Evolutionary conservation across 2,329 filamentous ascomycete species (phyloP).

Genomic region (Lecanicillium sp.): DNA sequence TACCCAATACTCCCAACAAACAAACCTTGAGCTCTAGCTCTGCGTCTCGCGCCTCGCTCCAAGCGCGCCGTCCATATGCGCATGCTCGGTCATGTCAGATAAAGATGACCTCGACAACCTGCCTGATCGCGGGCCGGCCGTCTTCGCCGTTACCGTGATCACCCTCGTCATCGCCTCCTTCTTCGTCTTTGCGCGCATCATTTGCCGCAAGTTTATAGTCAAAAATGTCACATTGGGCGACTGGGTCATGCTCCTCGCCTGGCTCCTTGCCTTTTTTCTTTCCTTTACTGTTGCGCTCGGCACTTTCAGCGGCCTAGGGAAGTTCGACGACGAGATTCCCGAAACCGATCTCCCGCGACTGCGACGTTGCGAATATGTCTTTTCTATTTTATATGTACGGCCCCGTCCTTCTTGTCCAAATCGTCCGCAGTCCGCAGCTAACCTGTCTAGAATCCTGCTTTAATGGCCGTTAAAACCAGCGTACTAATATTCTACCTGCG

Average conservation of each 20-base stretch:
- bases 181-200: constrained; percentile 69
- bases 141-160: constrained; percentile 64
- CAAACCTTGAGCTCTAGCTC: too few species aligned
- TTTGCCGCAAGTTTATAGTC: constrained; percentile 69
- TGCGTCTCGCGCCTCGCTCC: too few species aligned
- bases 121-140: constrained; percentile 50
- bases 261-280: constrained; percentile 64
- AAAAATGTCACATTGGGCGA: constrained; percentile 69
- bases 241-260: constrained; percentile 73
- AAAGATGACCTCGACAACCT: too few species aligned
- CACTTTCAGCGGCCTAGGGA: constrained; percentile 60
- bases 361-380: constrained; percentile 56
- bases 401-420: not conserved
- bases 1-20: too few species aligned
- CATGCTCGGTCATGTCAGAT: too few species aligned
- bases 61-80: too few species aligned
- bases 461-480: constrained; percentile 91
- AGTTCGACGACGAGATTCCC: constrained; percentile 56
- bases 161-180: constrained; percentile 64
- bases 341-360: constrained; percentile 43
- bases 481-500: constrained; percentile 86
- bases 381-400: constrained; percentile 56
- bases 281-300: constrained; percentile 62
- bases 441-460: constrained; percentile 66
- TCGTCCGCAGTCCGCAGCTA: not conserved